Evolutionary conservation across 129 eudicot genomes (phyloP).

Genomic region (Artemisia tridentata): DNA sequence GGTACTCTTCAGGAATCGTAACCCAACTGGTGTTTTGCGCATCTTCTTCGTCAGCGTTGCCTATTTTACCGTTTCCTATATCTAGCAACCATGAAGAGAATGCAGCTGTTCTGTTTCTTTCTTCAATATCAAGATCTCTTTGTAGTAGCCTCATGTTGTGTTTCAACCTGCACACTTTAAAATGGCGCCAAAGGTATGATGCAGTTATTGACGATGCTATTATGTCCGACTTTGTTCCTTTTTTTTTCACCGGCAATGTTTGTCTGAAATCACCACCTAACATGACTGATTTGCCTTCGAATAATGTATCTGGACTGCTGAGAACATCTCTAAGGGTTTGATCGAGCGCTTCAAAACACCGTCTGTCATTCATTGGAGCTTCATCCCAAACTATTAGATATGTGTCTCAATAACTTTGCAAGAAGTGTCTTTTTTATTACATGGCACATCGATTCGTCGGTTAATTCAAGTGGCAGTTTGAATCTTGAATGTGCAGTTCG

Average conservation of each 20-base stretch:
- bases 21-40: background rate
- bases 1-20: background rate
- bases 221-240: background rate
- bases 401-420: too few species aligned
- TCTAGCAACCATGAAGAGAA: conserved; percentile 3
- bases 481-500: too few species aligned
- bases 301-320: background rate
- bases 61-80: background rate
- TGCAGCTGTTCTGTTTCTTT: too few species aligned
- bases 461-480: too few species aligned
- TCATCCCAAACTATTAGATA: too few species aligned
- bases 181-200: background rate
- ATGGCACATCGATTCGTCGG: too few species aligned
- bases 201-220: background rate
- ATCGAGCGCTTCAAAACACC: too few species aligned
- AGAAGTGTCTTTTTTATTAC: too few species aligned
- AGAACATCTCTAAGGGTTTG: background rate
- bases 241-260: background rate
- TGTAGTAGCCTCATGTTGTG: background rate
- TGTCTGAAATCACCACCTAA: background rate
- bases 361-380: too few species aligned
- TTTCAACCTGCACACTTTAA: background rate
- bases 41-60: background rate
- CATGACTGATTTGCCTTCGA: background rate
- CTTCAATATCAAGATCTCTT: too few species aligned